Conservation (phyloP, 306 rosid genomes). For the Inga laurina region DNA sequence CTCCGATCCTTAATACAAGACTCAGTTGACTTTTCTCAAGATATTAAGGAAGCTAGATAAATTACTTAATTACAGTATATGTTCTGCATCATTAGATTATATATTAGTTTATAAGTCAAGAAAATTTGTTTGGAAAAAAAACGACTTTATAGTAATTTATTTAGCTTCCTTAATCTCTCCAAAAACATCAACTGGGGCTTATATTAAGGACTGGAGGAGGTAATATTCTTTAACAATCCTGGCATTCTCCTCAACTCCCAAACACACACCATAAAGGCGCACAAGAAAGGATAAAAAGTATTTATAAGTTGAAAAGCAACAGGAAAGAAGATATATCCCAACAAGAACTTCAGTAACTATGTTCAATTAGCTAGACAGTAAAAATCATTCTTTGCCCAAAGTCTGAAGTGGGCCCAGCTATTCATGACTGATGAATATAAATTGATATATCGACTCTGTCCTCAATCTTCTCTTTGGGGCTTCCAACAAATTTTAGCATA, state of each 20-base stretch:
- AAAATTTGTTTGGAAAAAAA: too few species aligned
- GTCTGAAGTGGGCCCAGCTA: neutral
- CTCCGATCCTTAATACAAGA: too few species aligned
- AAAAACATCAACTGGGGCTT: too few species aligned
- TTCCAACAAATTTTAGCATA: slow-evolving; percentile 9
- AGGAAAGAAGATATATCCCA: neutral
- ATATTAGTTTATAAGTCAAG: too few species aligned
- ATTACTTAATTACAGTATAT: too few species aligned
- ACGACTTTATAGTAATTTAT: too few species aligned
- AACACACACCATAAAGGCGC: neutral
- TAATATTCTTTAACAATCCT: neutral
- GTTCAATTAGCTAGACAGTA: neutral
- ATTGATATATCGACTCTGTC: neutral
- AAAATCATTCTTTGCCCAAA: neutral
- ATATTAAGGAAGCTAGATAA: too few species aligned
- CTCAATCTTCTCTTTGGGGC: slow-evolving; percentile 1
- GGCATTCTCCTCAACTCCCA: neutral
- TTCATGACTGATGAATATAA: too few species aligned
- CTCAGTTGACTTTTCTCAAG: too few species aligned
- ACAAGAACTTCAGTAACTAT: neutral
- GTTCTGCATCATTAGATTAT: too few species aligned
- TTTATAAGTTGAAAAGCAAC: neutral
- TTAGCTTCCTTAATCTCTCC: too few species aligned
- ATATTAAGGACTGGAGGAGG: too few species aligned
- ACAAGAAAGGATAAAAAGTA: neutral